Base-by-base conservation (phyloP, 2,329 filamentous ascomycete genomes). In the Exophiala sp. region DNA sequence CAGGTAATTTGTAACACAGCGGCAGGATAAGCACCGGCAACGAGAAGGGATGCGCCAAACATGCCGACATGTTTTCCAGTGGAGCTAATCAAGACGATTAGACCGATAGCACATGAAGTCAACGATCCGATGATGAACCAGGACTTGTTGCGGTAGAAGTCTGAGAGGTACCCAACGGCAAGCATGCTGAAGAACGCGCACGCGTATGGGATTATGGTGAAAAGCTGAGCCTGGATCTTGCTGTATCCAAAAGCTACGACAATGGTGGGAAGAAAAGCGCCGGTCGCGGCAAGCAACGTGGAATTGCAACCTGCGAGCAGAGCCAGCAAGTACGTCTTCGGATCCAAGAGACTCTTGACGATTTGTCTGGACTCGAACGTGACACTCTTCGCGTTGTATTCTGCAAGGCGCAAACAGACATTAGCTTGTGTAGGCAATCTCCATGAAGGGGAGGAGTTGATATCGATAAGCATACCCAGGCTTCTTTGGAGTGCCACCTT, bases 191-290 rank as follows among this genome's bases (percentile, higher is more conserved):
- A 35, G 21, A 47, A 20, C 16, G 24, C 4, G 21, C 43, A 46
- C 16, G 52, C 46, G 46, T 54, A 54, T n/a, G 52, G 52, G 20
- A 54, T 54, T 5, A 50, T 36, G 7, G 52, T 49, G 36, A 54
- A 54, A 12, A 54, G 47, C 36, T 54, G 52, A n/a, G 46, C 34
- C 11, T 41, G 16, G n/a, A 54, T 39, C 29, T 21, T 32, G 42
- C 29, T 45, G 47, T 45, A 54, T 7, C 52, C 46, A 32, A 54
- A 54, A 32, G 39, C 52, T n/a, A 50, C 44, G 52, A 54, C 35
- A 20, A 54, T 45, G 21, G 47, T 45, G 8, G 52, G 52, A n/a
- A 54, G 41, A 24, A 54, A 54, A 14, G 47, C 52, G 8, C 47
- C 52, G 5, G 47, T 50, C n/a, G 35, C 38, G 5, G 40, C 52